Evolutionary conservation across 768 basidiomycete genomes (phyloP), one percentile per base, ranked within the genome.

Genomic region (Pholiota conissans): DNA sequence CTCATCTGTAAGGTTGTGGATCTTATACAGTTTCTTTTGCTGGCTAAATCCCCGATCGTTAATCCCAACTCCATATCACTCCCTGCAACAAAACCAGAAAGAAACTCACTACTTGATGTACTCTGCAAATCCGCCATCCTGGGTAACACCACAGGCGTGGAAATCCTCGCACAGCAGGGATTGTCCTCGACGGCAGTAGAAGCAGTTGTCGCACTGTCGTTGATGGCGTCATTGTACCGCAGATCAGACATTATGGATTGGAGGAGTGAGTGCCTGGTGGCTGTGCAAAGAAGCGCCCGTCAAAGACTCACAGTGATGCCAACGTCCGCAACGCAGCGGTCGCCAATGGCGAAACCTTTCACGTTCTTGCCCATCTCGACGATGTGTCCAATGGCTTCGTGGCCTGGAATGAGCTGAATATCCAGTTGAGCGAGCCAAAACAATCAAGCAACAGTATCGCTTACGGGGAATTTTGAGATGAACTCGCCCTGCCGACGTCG

Each of bases 121-220:
- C 68, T 94, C 92, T 7, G 93, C 91, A 68, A 96, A 96, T 26
- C 91, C 93, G 56, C 93, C 93, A 60, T 90, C 86, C 63, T 82
- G 74, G 18, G 86, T 90, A 45, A 94, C 89, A 48, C 93, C 94
- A 11, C 87, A 82, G 5, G 89, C 83, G 55, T 85, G 78, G 73
- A 93, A 94, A 75, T 91, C 80, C 71, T 95, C 93, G 73, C 94
- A 96, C 55, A 93, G 75, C 9, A 95, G 77, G 18, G 84, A 81
- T 66, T 91, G 76, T n/a, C 92, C 93, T 42, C 91, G 83, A 51
- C 91, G 84, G 72, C 94, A 95, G 75, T 85, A 93, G 75, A 93
- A 93, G 72, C 93, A 95, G 58, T 77, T 79, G 7, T 85, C 89
- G 74, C 93, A 95, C 90, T 92, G 62, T 45, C 42, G 53, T 56